phyloP scores from a whole-genome alignment of 1,284 basidiomycete species.

The Ustilago curta region DNA sequence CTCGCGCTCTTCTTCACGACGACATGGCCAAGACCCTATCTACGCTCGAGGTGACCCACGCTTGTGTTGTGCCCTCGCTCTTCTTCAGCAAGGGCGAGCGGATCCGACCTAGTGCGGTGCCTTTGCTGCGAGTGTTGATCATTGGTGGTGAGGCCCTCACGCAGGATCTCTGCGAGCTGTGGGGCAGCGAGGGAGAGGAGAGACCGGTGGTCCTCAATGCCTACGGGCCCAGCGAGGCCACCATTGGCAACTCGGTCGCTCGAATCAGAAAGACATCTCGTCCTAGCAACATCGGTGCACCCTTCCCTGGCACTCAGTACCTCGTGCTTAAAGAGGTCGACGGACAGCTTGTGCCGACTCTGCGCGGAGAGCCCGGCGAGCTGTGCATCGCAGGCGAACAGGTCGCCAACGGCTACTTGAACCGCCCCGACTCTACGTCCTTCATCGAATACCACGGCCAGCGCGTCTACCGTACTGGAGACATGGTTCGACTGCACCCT shows the following conservation, averaged over 20 bases:
- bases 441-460: slow-evolving; percentile 44
- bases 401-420: slow-evolving; percentile 60
- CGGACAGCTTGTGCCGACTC: slow-evolving; percentile 33
- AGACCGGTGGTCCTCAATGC: slow-evolving; percentile 59
- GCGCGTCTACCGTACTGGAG: slow-evolving; percentile 63
- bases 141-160: slow-evolving; percentile 66
- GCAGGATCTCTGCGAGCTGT: slow-evolving; percentile 50
- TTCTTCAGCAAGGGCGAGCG: slow-evolving; percentile 61
- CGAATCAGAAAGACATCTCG: slow-evolving; percentile 42
- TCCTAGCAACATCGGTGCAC: slow-evolving; percentile 55
- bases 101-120: slow-evolving; percentile 53
- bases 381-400: slow-evolving; percentile 63
- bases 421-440: slow-evolving; percentile 35
- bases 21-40: slow-evolving; percentile 64
- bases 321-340: slow-evolving; percentile 46
- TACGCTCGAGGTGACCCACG: slow-evolving; percentile 59
- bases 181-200: slow-evolving; percentile 47
- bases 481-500: slow-evolving; percentile 58
- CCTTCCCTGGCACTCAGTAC: slow-evolving; percentile 62
- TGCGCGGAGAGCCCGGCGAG: slow-evolving; percentile 63
- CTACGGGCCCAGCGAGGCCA: slow-evolving; percentile 66
- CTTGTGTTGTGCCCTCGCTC: slow-evolving; percentile 67
- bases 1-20: slow-evolving; percentile 55
- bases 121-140: slow-evolving; percentile 56
- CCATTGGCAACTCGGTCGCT: slow-evolving; percentile 65